Base-by-base conservation (phyloP, 2,329 filamentous ascomycete genomes). In the Stagonosporopsis rhizophila region DNA sequence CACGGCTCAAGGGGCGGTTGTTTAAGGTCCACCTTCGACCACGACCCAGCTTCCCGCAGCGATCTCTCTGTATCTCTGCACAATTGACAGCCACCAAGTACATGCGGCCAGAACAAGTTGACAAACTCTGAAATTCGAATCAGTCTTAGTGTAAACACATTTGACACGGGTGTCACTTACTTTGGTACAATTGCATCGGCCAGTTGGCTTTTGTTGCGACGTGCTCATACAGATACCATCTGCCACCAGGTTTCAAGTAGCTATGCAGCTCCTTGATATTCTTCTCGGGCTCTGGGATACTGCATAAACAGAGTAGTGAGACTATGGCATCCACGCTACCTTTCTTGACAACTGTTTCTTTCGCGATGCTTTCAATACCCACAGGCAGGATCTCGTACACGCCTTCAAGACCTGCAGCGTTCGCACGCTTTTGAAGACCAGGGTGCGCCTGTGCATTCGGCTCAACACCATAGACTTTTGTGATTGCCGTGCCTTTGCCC, bases 161-260 rank as follows among this genome's bases (percentile, higher is more conserved):
- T 25, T 5, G 15, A 2, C 4, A 11, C 2, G 3, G 11, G 19
- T 6, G 23, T 6, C 3, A 50, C 62, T 11, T 58, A 65, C 62
- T 50, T 56, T 65, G 62, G 37, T 65, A 65, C 6, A 62, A n/a
- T 27, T 47, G 57, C 58, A 65, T 65, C 1, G 47, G 39, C 59
- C 51, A 49, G 15, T 40, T 35, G 17, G 44, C 40, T 20, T 59
- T 59, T n/a, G 37, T 42, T 1, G 11, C 34, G 12, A 65, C 62
- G 23, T 65, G 62, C 52, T 65, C 62, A 20, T 61, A 65, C 17
- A 65, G 28, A 32, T 65, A 65, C 62, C 62, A 65, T 27, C 56
- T 46, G 2, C 62, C 62, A 8, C 62, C 62, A 19, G 59, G 52
- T 15, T 61, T 62, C 22, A 65, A 27, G 15, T 65, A 65, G n/a